A percentile compares a stretch with the other conserved stretches of the same genome.
Conservation (phyloP, 2,329 filamentous ascomycete genomes). For the Botrytis elliptica region DNA sequence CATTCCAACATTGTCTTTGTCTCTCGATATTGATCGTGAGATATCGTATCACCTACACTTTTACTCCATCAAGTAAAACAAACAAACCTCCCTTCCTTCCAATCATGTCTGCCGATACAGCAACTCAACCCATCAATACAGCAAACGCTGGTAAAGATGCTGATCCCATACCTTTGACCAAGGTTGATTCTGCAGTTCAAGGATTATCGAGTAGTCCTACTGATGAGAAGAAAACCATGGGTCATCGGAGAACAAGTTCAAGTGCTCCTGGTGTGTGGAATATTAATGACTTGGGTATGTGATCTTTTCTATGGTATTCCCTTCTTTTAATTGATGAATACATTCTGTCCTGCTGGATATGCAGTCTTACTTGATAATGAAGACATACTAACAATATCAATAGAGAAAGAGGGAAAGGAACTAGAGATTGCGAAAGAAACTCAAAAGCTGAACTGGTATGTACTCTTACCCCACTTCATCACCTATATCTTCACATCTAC, state of each 20-base stretch:
- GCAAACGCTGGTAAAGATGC: constrained; percentile 8
- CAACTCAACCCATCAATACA: constrained; percentile 27
- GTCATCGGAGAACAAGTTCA: constrained; percentile 70
- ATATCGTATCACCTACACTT: not conserved
- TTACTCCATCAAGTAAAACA: not conserved
- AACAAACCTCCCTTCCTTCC: not conserved
- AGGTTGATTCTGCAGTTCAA: constrained; percentile 89
- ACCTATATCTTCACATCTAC: not conserved
- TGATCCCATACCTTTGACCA: constrained; percentile 59
- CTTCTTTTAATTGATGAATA: not conserved
- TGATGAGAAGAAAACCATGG: constrained; percentile 62
- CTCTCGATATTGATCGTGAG: constrained; percentile 1
- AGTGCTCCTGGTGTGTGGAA: constrained; percentile 72
- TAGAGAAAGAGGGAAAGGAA: constrained; percentile 72
- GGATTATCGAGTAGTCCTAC: constrained; percentile 68
- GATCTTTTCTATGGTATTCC: not conserved
- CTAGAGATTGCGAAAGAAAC: constrained; percentile 77
- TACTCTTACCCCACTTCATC: not conserved
- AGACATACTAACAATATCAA: not conserved
- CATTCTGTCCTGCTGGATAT: not conserved
- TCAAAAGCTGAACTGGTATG: constrained; percentile 85
- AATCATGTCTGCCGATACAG: constrained; percentile 51
- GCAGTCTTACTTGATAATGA: not conserved
- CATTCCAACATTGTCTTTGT: not conserved
- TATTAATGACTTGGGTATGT: constrained; percentile 81